phyloP scores from a whole-genome alignment of 441 rosid species.

The Bocquillonia castaneifolia region DNA sequence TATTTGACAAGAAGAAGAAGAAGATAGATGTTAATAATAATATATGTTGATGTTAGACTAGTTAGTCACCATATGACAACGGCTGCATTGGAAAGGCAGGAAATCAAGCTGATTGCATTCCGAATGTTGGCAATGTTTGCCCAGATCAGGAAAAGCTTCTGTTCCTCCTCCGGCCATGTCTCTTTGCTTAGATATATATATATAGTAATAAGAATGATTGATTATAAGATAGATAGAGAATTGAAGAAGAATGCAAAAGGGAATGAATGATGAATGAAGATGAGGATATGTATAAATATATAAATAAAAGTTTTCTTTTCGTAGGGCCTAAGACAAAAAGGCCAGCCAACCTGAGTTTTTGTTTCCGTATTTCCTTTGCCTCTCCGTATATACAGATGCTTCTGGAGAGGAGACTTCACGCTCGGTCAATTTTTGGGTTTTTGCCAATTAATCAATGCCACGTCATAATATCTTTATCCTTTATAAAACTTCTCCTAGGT shows the following conservation, averaged over 20 bases:
- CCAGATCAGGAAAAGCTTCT: conserved; percentile 85
- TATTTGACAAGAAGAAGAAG: neutral
- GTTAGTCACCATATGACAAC: conserved; percentile 57
- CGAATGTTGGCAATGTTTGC: conserved; percentile 70
- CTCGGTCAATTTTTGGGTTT: neutral
- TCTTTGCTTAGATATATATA: neutral
- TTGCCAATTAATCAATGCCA: neutral
- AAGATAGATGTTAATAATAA: too few species aligned
- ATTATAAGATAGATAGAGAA: neutral
- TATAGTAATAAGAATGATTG: too few species aligned
- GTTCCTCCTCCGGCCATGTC: conserved; percentile 57
- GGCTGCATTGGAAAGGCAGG: conserved; percentile 80
- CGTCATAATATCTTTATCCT: neutral
- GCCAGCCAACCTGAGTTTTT: neutral
- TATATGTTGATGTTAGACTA: too few species aligned
- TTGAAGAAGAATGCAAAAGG: neutral
- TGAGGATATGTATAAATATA: neutral
- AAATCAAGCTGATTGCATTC: conserved; percentile 85
- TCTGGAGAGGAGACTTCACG: too few species aligned
- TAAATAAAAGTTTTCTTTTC: neutral
- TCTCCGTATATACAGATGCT: neutral
- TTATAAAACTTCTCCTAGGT: too few species aligned
- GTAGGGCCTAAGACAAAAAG: neutral
- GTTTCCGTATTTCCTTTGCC: neutral
- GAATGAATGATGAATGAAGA: neutral